phyloP scores from a whole-genome alignment of 805 yeast genomes.

The Monosporozyma yasuniensis region DNA sequence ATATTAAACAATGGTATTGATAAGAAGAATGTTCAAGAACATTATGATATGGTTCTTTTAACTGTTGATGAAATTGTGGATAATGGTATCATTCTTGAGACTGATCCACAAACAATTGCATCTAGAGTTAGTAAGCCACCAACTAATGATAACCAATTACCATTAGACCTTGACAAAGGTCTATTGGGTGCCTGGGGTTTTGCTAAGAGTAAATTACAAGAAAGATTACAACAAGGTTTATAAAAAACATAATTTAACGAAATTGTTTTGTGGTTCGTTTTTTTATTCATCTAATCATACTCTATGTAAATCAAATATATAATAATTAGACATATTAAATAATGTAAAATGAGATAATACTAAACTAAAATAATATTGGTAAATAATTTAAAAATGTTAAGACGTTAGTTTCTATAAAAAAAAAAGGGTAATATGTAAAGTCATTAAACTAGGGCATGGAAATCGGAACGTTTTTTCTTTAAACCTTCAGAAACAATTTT shows the following conservation, averaged over 20 bases:
- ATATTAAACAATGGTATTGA: slow-evolving; percentile 61
- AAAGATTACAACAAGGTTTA: slow-evolving; percentile 40
- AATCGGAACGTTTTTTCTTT: slow-evolving; percentile 49
- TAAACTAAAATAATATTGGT: not conserved
- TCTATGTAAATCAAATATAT: not conserved
- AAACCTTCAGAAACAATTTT: slow-evolving; percentile 66
- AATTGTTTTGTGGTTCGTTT: not conserved
- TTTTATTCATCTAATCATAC: not conserved
- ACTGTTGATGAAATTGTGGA: slow-evolving; percentile 89
- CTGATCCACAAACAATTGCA: slow-evolving; percentile 78
- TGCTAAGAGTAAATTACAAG: slow-evolving; percentile 65
- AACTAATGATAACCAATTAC: slow-evolving; percentile 50
- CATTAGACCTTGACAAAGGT: slow-evolving; percentile 67
- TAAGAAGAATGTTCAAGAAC: slow-evolving; percentile 65
- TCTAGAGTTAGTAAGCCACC: slow-evolving; percentile 89
- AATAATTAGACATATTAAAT: not conserved
- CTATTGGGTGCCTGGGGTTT: slow-evolving; percentile 78
- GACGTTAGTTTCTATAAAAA: too few relatives aligned
- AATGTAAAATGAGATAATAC: not conserved
- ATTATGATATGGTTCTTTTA: slow-evolving; percentile 76
- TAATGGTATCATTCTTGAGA: slow-evolving; percentile 86
- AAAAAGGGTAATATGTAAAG: not conserved
- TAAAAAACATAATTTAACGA: slow-evolving; percentile 8
- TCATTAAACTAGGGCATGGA: slow-evolving; percentile 46
- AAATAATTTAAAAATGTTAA: too few relatives aligned